phyloP scores from a whole-genome alignment of 2,329 filamentous ascomycete genomes.

The Fusarium sp. region DNA sequence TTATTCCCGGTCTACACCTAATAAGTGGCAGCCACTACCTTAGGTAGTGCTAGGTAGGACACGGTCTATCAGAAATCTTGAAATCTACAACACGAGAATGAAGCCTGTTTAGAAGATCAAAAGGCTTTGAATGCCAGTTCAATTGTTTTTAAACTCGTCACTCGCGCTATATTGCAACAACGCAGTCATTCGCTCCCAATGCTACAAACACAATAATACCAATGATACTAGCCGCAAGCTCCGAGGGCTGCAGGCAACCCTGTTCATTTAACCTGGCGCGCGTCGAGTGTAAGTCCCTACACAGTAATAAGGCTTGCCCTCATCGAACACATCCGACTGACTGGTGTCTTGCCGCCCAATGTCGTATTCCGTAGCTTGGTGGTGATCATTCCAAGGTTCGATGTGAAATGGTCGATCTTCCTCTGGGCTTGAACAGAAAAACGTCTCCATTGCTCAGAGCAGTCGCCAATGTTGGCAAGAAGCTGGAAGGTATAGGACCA shows the following conservation, averaged over 20 bases:
- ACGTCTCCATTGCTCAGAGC: background rate
- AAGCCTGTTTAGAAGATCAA: background rate
- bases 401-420: background rate
- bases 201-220: conserved; percentile 23
- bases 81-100: background rate
- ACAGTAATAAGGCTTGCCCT: conserved; percentile 24
- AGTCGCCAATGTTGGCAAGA: background rate
- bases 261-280: conserved; percentile 1
- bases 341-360: conserved; percentile 9
- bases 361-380: conserved; percentile 4
- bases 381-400: background rate
- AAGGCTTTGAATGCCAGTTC: conserved; percentile 28
- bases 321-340: conserved; percentile 21
- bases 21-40: background rate
- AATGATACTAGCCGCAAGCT: conserved; percentile 10
- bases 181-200: conserved; percentile 13
- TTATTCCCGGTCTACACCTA: background rate
- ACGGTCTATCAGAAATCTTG: background rate
- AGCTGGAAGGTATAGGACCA: conserved; percentile 20
- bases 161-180: conserved; percentile 29
- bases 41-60: background rate
- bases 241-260: background rate
- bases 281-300: conserved; percentile 15
- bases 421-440: background rate
- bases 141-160: conserved; percentile 34